Evolutionary conservation across 331 rosid genomes (phyloP).

Genomic region (Arachis monticola): DNA sequence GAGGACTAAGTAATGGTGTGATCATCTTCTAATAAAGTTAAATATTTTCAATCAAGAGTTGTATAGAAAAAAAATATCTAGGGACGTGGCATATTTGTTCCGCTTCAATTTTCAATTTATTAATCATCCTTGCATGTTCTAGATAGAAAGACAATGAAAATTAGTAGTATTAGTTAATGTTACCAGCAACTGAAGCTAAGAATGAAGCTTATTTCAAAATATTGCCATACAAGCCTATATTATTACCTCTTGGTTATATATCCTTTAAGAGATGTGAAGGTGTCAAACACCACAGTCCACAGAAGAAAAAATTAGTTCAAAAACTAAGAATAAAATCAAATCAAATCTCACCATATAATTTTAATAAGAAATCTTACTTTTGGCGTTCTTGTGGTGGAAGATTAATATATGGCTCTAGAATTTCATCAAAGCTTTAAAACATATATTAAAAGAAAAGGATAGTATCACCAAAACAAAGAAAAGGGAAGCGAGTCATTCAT

Average conservation of each 20-base stretch:
- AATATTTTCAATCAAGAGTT: background rate
- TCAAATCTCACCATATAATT: background rate
- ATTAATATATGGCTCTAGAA: conserved; percentile 57
- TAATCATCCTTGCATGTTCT: conserved; percentile 46
- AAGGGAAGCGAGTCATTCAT: too few species aligned
- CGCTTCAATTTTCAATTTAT: conserved; percentile 46
- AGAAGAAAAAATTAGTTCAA: background rate
- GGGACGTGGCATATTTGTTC: conserved; percentile 42
- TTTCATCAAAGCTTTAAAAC: conserved; percentile 57
- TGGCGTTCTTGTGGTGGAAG: conserved; percentile 46
- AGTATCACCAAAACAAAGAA: too few species aligned
- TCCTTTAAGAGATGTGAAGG: conserved; percentile 40
- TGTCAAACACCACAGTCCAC: background rate
- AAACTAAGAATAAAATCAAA: too few species aligned
- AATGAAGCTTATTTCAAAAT: background rate
- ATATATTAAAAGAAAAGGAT: background rate
- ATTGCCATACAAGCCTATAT: conserved; percentile 5
- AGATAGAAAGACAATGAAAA: conserved; percentile 29
- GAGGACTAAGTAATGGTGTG: too few species aligned
- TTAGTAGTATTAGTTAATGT: conserved; percentile 22
- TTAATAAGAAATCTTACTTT: conserved; percentile 38
- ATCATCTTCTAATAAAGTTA: too few species aligned
- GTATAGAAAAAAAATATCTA: conserved; percentile 42
- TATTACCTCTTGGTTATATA: conserved; percentile 61
- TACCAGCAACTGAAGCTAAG: conserved; percentile 1